Percentiles rank a stretch among this genome's conserved stretches.
Evolutionary conservation across 345 rosid genomes (phyloP).

Genomic region (Rhizophora mangle): DNA sequence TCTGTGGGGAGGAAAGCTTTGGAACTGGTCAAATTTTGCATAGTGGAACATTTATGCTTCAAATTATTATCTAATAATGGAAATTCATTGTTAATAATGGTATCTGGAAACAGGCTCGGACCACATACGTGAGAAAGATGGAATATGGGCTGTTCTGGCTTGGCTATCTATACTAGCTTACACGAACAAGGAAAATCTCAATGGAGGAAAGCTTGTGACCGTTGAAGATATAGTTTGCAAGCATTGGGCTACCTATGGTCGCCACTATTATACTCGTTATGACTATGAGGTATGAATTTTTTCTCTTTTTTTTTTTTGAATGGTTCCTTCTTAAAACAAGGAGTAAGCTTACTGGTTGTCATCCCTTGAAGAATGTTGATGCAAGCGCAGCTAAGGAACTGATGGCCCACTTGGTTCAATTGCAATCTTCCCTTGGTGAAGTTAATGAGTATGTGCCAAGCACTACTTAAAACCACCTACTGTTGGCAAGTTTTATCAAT

Average conservation of each 20-base stretch:
- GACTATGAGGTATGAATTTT: conserved; percentile 75
- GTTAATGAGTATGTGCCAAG: conserved; percentile 66
- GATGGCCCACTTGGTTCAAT: conserved; percentile 76
- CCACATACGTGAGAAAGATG: conserved; percentile 97
- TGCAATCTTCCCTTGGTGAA: conserved; percentile 74
- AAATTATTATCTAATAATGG: neutral
- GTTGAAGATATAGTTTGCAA: conserved; percentile 91
- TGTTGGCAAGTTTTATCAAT: neutral
- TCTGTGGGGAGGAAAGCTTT: conserved; percentile 99
- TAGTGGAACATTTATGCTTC: conserved; percentile 1
- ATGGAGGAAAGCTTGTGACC: conserved; percentile 67
- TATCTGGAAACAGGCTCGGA: conserved; percentile 67
- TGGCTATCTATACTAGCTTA: conserved; percentile 94
- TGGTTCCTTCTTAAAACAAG: neutral
- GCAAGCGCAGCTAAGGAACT: conserved; percentile 86
- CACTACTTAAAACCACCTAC: conserved; percentile 1
- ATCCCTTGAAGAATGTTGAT: conserved; percentile 76
- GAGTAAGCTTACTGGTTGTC: conserved; percentile 19
- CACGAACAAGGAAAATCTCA: conserved; percentile 66
- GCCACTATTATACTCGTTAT: conserved; percentile 96
- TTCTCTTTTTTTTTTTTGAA: neutral
- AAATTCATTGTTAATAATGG: conserved; percentile 12
- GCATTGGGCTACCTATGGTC: conserved; percentile 91
- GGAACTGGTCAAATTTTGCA: conserved; percentile 65
- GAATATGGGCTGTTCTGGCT: conserved; percentile 99